These are phyloP conservation scores for Pyracantha coccinea DNA, from an alignment of 331 rosid genomes.

Conservation along the genomic window DNA sequence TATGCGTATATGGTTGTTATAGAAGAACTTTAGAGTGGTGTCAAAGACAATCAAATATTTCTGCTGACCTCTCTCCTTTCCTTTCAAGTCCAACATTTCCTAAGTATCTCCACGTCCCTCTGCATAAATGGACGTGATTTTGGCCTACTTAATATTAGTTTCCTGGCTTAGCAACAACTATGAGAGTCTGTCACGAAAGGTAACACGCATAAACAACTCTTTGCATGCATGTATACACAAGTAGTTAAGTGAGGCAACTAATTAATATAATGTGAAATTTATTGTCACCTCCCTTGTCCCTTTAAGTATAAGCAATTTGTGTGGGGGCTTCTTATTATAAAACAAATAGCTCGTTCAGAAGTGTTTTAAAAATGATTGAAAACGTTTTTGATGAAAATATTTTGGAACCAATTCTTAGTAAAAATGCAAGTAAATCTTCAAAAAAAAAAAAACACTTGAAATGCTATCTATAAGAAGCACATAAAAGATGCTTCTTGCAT, in stretches of 20 bases:
- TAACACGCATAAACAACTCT: not conserved
- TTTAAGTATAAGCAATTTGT: not conserved
- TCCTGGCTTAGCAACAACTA: not conserved
- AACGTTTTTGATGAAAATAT: too few species aligned
- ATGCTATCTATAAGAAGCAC: too few species aligned
- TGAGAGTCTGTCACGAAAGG: not conserved
- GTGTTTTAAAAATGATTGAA: too few species aligned
- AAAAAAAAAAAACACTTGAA: too few species aligned
- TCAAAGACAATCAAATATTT: conserved; percentile 53
- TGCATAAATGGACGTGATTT: conserved; percentile 2
- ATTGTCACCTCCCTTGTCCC: not conserved
- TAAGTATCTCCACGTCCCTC: not conserved
- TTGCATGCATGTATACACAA: not conserved
- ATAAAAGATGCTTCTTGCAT: too few species aligned
- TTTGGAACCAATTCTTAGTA: too few species aligned
- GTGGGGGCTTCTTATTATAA: not conserved
- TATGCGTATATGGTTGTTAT: conserved; percentile 31
- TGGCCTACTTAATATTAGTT: conserved; percentile 5
- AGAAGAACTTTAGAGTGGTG: conserved; percentile 63
- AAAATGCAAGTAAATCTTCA: too few species aligned
- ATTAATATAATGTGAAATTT: not conserved
- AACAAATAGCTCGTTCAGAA: not conserved
- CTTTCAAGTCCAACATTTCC: conserved; percentile 28
- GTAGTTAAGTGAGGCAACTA: not conserved
- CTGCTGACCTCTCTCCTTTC: conserved; percentile 40